These are phyloP conservation scores for Aspergillus affinis DNA, from an alignment of 495 filamentous ascomycete species.

Conservation along the genomic window DNA sequence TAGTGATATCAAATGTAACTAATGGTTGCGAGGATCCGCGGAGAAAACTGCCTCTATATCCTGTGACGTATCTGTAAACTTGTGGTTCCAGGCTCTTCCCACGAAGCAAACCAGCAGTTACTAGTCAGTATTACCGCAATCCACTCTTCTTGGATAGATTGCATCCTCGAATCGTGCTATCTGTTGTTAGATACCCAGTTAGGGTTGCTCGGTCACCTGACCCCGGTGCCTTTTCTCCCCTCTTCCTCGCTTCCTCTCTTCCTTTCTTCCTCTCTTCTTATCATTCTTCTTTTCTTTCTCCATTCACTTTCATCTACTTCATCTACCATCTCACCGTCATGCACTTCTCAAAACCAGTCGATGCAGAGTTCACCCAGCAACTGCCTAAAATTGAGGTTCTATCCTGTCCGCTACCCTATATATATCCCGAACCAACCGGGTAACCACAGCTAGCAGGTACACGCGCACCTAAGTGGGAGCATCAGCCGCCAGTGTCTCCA, in stretches of 20 bases:
- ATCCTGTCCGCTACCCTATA: neutral
- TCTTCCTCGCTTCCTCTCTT: neutral
- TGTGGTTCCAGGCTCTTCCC: too few species aligned
- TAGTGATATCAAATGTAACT: too few species aligned
- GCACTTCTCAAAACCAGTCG: slow-evolving; percentile 29
- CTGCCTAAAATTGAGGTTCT: slow-evolving; percentile 46
- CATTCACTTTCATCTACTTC: neutral
- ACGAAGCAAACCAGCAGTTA: too few species aligned
- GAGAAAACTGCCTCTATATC: too few species aligned
- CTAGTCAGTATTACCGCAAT: too few species aligned
- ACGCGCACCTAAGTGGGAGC: slow-evolving; percentile 81
- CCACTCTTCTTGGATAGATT: too few species aligned
- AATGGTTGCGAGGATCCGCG: too few species aligned
- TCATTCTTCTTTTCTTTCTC: neutral
- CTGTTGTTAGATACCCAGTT: neutral
- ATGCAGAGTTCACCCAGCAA: slow-evolving; percentile 30
- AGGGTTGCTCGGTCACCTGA: neutral
- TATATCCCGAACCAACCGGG: neutral
- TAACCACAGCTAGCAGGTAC: slow-evolving; percentile 52
- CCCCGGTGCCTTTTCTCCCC: too few species aligned
- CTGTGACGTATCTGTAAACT: too few species aligned
- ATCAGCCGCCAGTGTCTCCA: slow-evolving; percentile 75
- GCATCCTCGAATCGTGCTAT: too few species aligned
- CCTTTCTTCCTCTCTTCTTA: neutral
- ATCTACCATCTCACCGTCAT: slow-evolving; percentile 12